Conservation (phyloP, 225 moss, liverwort and hornwort species). For the Climacium dendroides region DNA sequence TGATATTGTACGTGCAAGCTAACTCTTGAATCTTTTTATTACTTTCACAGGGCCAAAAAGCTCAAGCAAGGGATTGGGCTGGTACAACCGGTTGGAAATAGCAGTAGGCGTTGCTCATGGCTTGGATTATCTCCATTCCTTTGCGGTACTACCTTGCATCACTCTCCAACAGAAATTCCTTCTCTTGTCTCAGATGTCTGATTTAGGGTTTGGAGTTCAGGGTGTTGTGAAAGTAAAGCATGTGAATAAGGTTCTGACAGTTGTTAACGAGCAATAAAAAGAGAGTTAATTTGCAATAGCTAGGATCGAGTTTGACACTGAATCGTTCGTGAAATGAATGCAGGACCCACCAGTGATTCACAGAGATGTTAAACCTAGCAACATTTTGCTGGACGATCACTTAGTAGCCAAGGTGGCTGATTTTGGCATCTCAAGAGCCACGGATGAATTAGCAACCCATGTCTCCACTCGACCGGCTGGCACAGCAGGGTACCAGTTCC, state of each 20-base stretch:
- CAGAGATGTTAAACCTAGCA: slow-evolving; percentile 47
- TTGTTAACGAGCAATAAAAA: not conserved
- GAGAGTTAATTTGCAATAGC: not conserved
- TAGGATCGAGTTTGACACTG: not conserved
- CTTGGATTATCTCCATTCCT: slow-evolving; percentile 45
- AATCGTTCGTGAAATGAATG: not conserved
- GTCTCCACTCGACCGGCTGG: slow-evolving; percentile 42
- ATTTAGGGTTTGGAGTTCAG: too few relatives aligned
- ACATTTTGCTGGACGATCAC: slow-evolving; percentile 34
- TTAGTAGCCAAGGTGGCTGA: slow-evolving; percentile 35
- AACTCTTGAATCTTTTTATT: not conserved
- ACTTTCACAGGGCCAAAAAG: not conserved
- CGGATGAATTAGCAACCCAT: slow-evolving; percentile 27
- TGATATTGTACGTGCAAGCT: not conserved
- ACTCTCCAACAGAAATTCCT: not conserved
- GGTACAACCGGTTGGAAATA: slow-evolving; percentile 51
- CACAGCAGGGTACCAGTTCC: slow-evolving; percentile 15
- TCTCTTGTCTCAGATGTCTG: not conserved
- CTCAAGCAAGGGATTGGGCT: slow-evolving; percentile 15
- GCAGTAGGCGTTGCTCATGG: slow-evolving; percentile 48
- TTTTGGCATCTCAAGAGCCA: slow-evolving; percentile 43
- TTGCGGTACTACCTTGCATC: slow-evolving; percentile 4
- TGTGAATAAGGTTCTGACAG: not conserved
- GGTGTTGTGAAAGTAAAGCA: not conserved
- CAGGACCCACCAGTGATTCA: slow-evolving; percentile 50